A percentile compares a stretch with the other conserved stretches of the same genome.
Conservation (phyloP, 768 basidiomycete species). For the Amanita jacksonii region DNA sequence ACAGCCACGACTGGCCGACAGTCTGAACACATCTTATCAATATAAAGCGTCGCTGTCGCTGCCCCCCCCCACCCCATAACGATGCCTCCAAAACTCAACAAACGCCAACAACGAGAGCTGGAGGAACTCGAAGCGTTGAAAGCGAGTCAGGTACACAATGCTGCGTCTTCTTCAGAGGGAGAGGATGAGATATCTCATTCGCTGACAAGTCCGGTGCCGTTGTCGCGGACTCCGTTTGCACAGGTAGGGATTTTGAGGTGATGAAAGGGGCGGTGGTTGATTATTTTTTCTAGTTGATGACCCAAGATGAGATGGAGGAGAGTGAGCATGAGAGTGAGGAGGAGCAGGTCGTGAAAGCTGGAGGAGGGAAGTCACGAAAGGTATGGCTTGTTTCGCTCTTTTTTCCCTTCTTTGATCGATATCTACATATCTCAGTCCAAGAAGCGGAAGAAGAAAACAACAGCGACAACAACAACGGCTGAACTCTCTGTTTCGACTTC, state of each 20-base stretch:
- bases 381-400: background rate
- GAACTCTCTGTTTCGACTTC: background rate
- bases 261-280: no score
- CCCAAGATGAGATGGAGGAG: conserved; percentile 5
- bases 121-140: conserved; percentile 65
- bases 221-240: no score
- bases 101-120: conserved; percentile 78
- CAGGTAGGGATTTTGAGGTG: conserved; percentile 1
- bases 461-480: conserved; percentile 6
- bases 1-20: no score
- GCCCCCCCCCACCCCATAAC: no score
- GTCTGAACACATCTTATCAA: no score
- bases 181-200: background rate
- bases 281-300: background rate
- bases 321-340: conserved; percentile 14
- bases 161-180: conserved; percentile 27
- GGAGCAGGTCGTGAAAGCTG: conserved; percentile 33
- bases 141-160: conserved; percentile 14
- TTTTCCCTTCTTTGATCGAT: background rate
- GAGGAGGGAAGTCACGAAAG: background rate
- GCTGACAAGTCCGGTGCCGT: conserved; percentile 8
- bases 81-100: conserved; percentile 67
- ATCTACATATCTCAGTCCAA: no score
- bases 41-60: no score
- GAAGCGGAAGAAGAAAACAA: conserved; percentile 36